Evolutionary conservation across 352 stramenopile species (phyloP).

Genomic region (Poterioochromonas sp.): DNA sequence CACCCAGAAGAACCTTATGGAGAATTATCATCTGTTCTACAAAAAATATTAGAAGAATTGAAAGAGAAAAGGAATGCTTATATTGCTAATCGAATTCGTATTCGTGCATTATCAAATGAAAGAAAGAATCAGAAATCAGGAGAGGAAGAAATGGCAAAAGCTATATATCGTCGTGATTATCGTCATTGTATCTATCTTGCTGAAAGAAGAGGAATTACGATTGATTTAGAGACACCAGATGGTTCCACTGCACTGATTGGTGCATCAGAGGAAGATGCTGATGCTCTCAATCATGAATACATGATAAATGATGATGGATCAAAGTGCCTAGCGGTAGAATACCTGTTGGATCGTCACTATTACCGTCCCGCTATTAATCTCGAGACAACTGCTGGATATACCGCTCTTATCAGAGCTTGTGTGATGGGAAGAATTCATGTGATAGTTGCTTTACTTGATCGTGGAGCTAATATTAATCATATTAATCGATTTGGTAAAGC

Average conservation of each 20-base stretch:
- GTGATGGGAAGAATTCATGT: conserved; percentile 36
- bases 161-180: background rate
- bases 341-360: conserved; percentile 39
- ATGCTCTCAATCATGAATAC: conserved; percentile 32
- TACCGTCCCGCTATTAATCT: conserved; percentile 39
- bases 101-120: background rate
- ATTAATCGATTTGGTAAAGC: conserved; percentile 19
- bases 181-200: background rate
- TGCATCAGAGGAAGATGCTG: conserved; percentile 37
- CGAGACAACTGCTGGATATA: conserved; percentile 36
- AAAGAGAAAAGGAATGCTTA: background rate
- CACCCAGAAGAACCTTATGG: conserved; percentile 9
- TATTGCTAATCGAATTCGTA: background rate
- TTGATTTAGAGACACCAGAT: conserved; percentile 37
- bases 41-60: background rate
- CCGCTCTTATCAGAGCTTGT: conserved; percentile 41
- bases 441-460: conserved; percentile 37
- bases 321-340: conserved; percentile 29
- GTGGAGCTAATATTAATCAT: conserved; percentile 38
- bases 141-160: background rate
- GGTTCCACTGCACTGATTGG: conserved; percentile 38
- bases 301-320: conserved; percentile 39
- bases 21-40: background rate
- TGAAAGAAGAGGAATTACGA: conserved; percentile 23
- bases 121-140: background rate